Conservation (phyloP, 2,329 filamentous ascomycete species). For the Bipolaris bicolor region DNA sequence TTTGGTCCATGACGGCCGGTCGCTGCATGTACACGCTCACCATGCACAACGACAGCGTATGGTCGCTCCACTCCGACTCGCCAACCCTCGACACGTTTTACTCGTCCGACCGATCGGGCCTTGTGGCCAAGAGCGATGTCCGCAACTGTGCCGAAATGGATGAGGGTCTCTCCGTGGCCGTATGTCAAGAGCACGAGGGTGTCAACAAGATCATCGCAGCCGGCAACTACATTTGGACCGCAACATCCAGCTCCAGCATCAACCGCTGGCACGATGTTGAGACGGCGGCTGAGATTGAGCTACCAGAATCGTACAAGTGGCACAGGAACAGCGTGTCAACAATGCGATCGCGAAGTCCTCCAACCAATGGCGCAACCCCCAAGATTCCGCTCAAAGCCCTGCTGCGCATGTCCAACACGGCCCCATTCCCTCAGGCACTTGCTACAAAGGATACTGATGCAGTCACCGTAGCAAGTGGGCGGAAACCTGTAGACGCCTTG, state of each 20-base stretch:
- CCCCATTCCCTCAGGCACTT: slow-evolving; percentile 68
- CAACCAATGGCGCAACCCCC: slow-evolving; percentile 48
- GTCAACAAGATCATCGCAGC: slow-evolving; percentile 69
- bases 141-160: slow-evolving; percentile 78
- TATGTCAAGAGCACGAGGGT: slow-evolving; percentile 89
- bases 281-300: slow-evolving; percentile 71
- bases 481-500: slow-evolving; percentile 65
- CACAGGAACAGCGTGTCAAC: slow-evolving; percentile 63
- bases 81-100: slow-evolving; percentile 89
- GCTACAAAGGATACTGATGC: slow-evolving; percentile 62
- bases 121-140: slow-evolving; percentile 96
- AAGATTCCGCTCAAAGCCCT: slow-evolving; percentile 80
- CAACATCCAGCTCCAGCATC: slow-evolving; percentile 87
- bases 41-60: slow-evolving; percentile 98
- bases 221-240: slow-evolving; percentile 84
- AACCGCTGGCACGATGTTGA: slow-evolving; percentile 91
- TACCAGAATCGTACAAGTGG: slow-evolving; percentile 54
- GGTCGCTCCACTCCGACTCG: slow-evolving; percentile 90
- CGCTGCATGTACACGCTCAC: slow-evolving; percentile 97
- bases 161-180: slow-evolving; percentile 86
- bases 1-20: slow-evolving; percentile 95
- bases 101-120: slow-evolving; percentile 87
- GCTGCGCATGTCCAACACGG: slow-evolving; percentile 82
- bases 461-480: slow-evolving; percentile 57
- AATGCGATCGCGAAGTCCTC: slow-evolving; percentile 48